Evolutionary conservation across 148 eudicot genomes (phyloP).

Genomic region (Rhododendron griersonianum): DNA sequence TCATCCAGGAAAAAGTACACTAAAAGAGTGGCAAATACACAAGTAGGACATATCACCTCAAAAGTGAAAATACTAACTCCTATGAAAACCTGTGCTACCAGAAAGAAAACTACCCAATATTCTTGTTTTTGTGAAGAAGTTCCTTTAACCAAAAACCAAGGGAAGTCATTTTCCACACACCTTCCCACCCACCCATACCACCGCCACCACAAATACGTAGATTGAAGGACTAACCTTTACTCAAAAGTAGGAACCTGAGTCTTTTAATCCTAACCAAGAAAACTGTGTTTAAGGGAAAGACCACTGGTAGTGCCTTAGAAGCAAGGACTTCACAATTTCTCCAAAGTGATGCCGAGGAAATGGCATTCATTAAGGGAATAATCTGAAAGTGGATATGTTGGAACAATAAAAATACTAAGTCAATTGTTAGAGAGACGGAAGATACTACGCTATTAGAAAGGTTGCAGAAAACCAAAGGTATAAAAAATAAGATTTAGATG

Average conservation of each 20-base stretch:
- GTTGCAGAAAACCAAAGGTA: not conserved
- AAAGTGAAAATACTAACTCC: not conserved
- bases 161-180: not conserved
- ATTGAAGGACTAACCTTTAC: not conserved
- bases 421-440: not conserved
- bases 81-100: not conserved
- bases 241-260: not conserved
- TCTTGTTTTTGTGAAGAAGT: no score
- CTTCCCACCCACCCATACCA: no score
- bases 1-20: not conserved
- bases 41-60: not conserved
- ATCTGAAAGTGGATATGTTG: not conserved
- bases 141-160: not conserved
- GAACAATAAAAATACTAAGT: not conserved
- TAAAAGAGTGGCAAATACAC: not conserved
- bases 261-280: not conserved
- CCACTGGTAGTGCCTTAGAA: not conserved
- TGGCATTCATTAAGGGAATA: not conserved
- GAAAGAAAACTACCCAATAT: not conserved
- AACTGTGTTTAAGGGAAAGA: not conserved
- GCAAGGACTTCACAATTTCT: not conserved
- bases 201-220: not conserved
- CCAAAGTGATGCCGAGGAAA: not conserved
- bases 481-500: no score
- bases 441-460: not conserved